phyloP scores from a whole-genome alignment of 2,329 filamentous ascomycete genomes.

The Sarocladiaceae sp. region DNA sequence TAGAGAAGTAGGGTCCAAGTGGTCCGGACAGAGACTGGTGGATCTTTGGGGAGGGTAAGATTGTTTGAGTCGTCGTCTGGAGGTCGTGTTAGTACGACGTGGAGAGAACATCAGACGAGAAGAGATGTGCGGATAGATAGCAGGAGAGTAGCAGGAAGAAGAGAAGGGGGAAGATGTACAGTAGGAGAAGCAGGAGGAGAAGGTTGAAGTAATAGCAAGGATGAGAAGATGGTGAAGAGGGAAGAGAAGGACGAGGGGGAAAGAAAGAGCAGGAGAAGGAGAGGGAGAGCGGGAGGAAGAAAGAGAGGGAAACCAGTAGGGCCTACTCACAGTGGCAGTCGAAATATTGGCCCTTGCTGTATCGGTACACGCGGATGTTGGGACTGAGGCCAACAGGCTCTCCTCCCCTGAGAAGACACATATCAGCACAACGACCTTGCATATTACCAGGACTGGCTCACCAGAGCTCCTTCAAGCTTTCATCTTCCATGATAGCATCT shows the following conservation, averaged over 20 bases:
- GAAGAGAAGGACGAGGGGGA: neutral
- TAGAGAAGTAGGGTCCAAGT: slow-evolving; percentile 92
- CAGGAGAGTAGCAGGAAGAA: no score
- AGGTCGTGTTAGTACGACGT: no score
- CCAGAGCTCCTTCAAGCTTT: slow-evolving; percentile 35
- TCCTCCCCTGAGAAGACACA: slow-evolving; percentile 59
- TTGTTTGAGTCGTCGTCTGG: slow-evolving; percentile 82
- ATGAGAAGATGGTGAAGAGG: slow-evolving; percentile 1
- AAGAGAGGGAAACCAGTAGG: neutral
- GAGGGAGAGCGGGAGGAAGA: neutral
- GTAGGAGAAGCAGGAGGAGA: no score
- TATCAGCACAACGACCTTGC: slow-evolving; percentile 12
- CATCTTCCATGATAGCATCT: slow-evolving; percentile 44
- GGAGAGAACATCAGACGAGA: no score
- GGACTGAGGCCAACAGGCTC: slow-evolving; percentile 77
- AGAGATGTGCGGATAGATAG: no score
- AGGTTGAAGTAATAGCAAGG: no score
- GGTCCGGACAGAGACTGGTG: slow-evolving; percentile 41
- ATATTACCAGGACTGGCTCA: slow-evolving; percentile 23
- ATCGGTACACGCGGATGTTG: slow-evolving; percentile 86
- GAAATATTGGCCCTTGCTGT: slow-evolving; percentile 81
- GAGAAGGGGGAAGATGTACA: no score
- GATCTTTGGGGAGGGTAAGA: slow-evolving; percentile 45
- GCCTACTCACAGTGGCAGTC: slow-evolving; percentile 83
- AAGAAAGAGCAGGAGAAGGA: neutral